Percentiles rank a stretch among this genome's conserved stretches.
These are phyloP conservation scores for Petrea volubilis DNA, from an alignment of 257 asterid species.

Conservation along the genomic window DNA sequence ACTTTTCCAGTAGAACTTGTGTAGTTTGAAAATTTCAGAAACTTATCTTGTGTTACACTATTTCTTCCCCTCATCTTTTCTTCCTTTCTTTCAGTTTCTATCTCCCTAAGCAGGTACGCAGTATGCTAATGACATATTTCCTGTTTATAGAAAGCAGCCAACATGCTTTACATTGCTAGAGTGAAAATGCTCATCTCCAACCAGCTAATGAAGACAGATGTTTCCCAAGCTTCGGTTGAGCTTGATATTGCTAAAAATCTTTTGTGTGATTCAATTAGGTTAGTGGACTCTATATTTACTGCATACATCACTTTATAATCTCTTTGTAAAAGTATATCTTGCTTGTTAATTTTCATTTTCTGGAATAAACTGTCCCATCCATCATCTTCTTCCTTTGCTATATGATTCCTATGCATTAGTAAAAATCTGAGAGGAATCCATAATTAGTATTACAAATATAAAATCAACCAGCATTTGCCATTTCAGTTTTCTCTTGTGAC, in stretches of 20 bases:
- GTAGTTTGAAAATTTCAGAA: not conserved
- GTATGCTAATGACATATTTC: constrained; percentile 22
- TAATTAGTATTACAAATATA: not conserved
- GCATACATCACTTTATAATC: constrained; percentile 9
- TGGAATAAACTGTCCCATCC: not conserved
- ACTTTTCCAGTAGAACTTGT: not conserved
- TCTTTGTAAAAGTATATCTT: not conserved
- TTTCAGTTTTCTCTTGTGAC: not conserved
- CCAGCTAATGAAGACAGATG: constrained; percentile 52
- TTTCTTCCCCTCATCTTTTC: not conserved
- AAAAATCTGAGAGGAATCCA: not conserved
- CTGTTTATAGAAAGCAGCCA: constrained; percentile 63
- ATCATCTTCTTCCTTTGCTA: not conserved
- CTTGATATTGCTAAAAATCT: constrained; percentile 63
- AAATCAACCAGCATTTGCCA: constrained; percentile 1
- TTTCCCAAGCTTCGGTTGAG: constrained; percentile 54
- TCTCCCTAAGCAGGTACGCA: constrained; percentile 3
- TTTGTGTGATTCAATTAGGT: constrained; percentile 66
- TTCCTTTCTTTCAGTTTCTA: constrained; percentile 4
- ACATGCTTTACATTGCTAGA: constrained; percentile 72
- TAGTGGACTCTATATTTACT: constrained; percentile 13
- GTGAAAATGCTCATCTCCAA: constrained; percentile 55
- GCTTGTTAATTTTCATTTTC: not conserved
- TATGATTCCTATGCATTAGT: constrained; percentile 7
- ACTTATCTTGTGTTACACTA: not conserved